A percentile compares a stretch with the other conserved stretches of the same genome.
Conservation (phyloP, 1,284 basidiomycete genomes). For the Malassezia obtusa region DNA sequence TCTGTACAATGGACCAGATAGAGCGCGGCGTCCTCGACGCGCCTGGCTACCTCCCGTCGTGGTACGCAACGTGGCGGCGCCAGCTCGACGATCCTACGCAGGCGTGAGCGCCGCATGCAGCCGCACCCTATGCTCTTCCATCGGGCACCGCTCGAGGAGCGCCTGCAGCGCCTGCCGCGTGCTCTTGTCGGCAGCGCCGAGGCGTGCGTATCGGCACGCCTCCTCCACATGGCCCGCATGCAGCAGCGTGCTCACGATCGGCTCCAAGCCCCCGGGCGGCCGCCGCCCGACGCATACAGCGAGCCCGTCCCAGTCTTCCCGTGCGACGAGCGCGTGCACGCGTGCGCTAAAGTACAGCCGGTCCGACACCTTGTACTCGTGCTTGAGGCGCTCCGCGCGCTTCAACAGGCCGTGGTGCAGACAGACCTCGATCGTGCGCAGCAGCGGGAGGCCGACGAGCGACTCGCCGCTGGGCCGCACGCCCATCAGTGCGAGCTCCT, state of each 20-base stretch:
- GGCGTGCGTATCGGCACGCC: conserved; percentile 26
- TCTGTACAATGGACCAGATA: conserved; percentile 69
- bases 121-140: background rate
- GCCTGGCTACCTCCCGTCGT: conserved; percentile 40
- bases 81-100: background rate
- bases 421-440: conserved; percentile 36
- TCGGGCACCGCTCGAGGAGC: conserved; percentile 9
- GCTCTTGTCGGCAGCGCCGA: conserved; percentile 4
- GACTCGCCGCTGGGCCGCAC: background rate
- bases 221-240: conserved; percentile 31
- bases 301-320: conserved; percentile 29
- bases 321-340: conserved; percentile 25
- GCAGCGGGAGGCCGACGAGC: conserved; percentile 27
- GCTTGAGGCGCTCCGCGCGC: conserved; percentile 39
- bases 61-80: conserved; percentile 25
- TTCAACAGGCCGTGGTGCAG: conserved; percentile 29
- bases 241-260: conserved; percentile 31
- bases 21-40: conserved; percentile 43
- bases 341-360: conserved; percentile 26
- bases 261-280: conserved; percentile 77
- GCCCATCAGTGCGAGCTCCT: conserved; percentile 53
- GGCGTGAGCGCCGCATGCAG: conserved; percentile 3
- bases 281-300: conserved; percentile 50
- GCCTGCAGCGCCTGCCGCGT: conserved; percentile 4
- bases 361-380: conserved; percentile 41